Base-by-base conservation (phyloP, 768 basidiomycete species). In the Nevesoporus exiguus region DNA sequence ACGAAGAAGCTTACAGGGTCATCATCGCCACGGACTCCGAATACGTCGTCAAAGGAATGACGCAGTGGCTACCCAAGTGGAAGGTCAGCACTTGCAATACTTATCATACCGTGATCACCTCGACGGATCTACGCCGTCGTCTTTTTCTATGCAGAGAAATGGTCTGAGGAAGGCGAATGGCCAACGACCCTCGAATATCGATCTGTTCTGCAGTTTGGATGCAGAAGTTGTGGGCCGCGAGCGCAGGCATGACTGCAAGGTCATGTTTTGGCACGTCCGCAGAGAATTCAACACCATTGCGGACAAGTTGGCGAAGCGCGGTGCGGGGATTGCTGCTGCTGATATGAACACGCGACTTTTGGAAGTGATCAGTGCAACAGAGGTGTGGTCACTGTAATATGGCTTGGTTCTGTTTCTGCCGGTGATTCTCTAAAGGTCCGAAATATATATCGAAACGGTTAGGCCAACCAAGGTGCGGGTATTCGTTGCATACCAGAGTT, bases 1-100 rank as follows among this genome's bases (percentile, higher is more conserved):
- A 29, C 5, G 27, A 29, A 29, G 5, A 29, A n/a, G n/a, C n/a
- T n/a, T n/a, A n/a, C n/a, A n/a, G n/a, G 17, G 37, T 54, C 41
- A 3, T 71, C 25, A 47, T 73, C 52, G 61, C 63, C 2, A 63
- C 68, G 3, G 70, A 74, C 52, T 71, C 72, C 5, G 65, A 71
- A 48, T 74, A 74, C 34, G 66, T 72, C 0, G 66, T 67, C 19
- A 68, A 70, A 39, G 72, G 69, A 11, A 66, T 72, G 31, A 67
- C 67, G 1, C 66, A 73, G 52, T 72, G 71, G 69, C 40, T 70
- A 10, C 67, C 67, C 5, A 27, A 11, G 14, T 74, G 71, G 71
- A 66, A 65, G 63, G 71, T 70, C 39, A 17, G n/a, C 6, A n/a
- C 13, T 43, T 6, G 3, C 13, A 7, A 4, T 15, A 25, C 6